Evolutionary conservation across 2,329 filamentous ascomycete species (phyloP).

Genomic region (Sporothrix phasma): DNA sequence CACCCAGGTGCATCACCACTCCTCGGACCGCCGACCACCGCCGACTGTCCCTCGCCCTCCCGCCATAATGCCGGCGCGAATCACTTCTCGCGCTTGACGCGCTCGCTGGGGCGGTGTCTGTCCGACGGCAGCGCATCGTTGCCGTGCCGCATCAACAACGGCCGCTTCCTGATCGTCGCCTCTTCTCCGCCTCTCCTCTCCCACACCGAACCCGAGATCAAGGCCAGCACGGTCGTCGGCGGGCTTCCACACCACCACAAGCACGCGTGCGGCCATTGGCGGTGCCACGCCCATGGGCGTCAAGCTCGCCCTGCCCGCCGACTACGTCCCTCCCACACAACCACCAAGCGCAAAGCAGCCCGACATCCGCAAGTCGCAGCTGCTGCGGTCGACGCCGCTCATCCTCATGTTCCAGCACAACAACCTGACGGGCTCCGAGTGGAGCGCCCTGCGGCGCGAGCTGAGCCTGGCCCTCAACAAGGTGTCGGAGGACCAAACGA

Average conservation of each 20-base stretch:
- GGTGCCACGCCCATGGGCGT: not conserved
- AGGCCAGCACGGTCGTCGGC: not conserved
- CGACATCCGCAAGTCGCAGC: slow-evolving; percentile 81
- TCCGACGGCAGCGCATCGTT: slow-evolving; percentile 8
- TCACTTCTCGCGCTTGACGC: not conserved
- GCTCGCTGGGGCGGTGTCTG: slow-evolving; percentile 14
- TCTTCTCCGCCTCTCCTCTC: not conserved
- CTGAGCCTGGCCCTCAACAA: slow-evolving; percentile 39
- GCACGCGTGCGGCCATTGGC: not conserved
- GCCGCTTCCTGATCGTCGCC: not conserved
- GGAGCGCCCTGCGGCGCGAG: slow-evolving; percentile 62
- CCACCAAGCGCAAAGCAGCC: slow-evolving; percentile 80
- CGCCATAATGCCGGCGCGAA: slow-evolving; percentile 13
- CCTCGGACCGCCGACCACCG: not conserved
- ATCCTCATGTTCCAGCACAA: slow-evolving; percentile 73
- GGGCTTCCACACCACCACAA: slow-evolving; percentile 11
- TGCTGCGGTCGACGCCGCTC: slow-evolving; percentile 71
- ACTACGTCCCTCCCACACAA: slow-evolving; percentile 57
- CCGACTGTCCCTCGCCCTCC: not conserved
- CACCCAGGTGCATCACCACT: not conserved
- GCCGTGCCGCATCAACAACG: not conserved
- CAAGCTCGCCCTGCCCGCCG: slow-evolving; percentile 31
- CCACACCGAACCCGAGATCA: not conserved
- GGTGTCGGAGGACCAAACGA: slow-evolving; percentile 26
- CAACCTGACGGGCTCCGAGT: slow-evolving; percentile 62